phyloP scores from a whole-genome alignment of 2,329 filamentous ascomycete species.

The Hymenoscyphus scutula region DNA sequence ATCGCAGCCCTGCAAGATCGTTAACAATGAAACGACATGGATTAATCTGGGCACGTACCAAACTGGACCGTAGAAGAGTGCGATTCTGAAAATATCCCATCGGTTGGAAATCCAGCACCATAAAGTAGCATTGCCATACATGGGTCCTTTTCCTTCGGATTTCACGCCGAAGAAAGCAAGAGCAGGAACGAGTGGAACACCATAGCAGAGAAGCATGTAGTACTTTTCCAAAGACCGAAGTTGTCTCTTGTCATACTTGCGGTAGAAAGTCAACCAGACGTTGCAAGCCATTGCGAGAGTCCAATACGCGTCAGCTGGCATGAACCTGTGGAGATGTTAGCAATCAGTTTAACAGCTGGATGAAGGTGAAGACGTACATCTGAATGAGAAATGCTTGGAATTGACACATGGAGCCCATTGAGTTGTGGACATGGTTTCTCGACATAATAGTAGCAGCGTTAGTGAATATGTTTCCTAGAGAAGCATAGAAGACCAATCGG shows the following conservation, averaged over 20 bases:
- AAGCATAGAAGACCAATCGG: slow-evolving; percentile 78
- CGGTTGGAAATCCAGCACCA: slow-evolving; percentile 76
- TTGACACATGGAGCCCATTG: slow-evolving; percentile 48
- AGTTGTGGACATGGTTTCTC: slow-evolving; percentile 51
- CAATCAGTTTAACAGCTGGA: not conserved
- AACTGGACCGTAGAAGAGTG: slow-evolving; percentile 70
- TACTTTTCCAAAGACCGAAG: slow-evolving; percentile 67
- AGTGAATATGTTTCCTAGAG: slow-evolving; percentile 75
- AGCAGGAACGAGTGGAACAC: slow-evolving; percentile 67
- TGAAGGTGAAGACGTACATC: slow-evolving; percentile 54
- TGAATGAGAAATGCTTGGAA: slow-evolving; percentile 79
- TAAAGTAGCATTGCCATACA: slow-evolving; percentile 73
- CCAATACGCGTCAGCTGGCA: slow-evolving; percentile 74
- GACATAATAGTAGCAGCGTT: slow-evolving; percentile 77
- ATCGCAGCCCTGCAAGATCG: slow-evolving; percentile 54
- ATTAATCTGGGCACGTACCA: slow-evolving; percentile 48
- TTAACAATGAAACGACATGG: slow-evolving; percentile 8
- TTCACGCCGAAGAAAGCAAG: slow-evolving; percentile 65
- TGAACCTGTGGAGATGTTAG: slow-evolving; percentile 56
- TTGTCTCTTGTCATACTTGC: slow-evolving; percentile 63
- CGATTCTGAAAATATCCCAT: slow-evolving; percentile 71
- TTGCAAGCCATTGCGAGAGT: slow-evolving; percentile 81
- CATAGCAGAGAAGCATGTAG: slow-evolving; percentile 70
- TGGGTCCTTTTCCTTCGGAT: slow-evolving; percentile 48
- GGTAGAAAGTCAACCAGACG: slow-evolving; percentile 78